Percentiles rank a stretch among this genome's conserved stretches.
These are phyloP conservation scores for Alternaria longipes DNA, from an alignment of 2,329 filamentous ascomycete genomes.

Conservation along the genomic window DNA sequence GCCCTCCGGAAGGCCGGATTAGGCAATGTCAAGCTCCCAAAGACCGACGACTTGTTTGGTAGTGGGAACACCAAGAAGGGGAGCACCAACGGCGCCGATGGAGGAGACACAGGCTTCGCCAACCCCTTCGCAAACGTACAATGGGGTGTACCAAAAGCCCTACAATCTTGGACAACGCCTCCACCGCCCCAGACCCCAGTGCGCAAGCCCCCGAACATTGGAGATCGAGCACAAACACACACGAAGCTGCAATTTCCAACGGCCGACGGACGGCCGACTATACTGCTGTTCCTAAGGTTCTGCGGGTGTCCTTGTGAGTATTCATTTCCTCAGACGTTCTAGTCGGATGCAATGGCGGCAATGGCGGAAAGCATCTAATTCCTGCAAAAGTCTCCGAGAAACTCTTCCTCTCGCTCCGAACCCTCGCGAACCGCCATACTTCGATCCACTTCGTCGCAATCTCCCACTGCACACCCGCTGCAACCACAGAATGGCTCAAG, in stretches of 20 bases:
- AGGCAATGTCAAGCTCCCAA: constrained; percentile 59
- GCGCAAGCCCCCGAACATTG: constrained; percentile 38
- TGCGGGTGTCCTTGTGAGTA: constrained; percentile 49
- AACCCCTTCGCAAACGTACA: constrained; percentile 51
- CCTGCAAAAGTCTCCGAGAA: constrained; percentile 49
- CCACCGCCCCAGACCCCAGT: constrained; percentile 37
- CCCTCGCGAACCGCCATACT: constrained; percentile 63
- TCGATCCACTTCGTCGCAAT: constrained; percentile 66
- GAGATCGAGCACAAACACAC: constrained; percentile 38
- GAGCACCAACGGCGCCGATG: constrained; percentile 20
- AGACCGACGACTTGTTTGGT: constrained; percentile 33
- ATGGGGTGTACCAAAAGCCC: constrained; percentile 45
- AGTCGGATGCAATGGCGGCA: not conserved
- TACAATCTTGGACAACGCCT: constrained; percentile 47
- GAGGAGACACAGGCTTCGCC: constrained; percentile 32
- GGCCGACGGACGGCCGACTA: constrained; percentile 40
- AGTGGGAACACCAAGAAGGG: constrained; percentile 42
- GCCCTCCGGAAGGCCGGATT: constrained; percentile 67
- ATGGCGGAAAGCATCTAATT: constrained; percentile 8
- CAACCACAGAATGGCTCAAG: constrained; percentile 67
- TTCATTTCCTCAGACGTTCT: not conserved
- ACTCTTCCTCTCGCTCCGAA: constrained; percentile 65
- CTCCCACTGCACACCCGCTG: constrained; percentile 66
- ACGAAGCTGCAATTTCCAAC: constrained; percentile 45
- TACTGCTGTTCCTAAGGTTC: constrained; percentile 46